These are phyloP conservation scores for Eucalyptus pauciflora DNA, from an alignment of 345 rosid genomes.

Conservation along the genomic window DNA sequence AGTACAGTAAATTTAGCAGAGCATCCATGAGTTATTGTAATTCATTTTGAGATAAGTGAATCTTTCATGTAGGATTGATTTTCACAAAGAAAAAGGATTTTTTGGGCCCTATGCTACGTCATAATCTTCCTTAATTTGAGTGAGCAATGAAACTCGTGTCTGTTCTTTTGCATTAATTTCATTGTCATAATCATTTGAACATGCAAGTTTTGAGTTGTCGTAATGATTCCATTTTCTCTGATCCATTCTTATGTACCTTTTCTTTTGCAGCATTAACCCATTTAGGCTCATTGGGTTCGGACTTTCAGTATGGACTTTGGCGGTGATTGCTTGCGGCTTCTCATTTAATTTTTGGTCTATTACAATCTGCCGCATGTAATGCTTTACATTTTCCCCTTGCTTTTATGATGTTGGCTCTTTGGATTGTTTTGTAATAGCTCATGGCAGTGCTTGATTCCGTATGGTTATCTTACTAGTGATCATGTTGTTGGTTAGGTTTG, in stretches of 20 bases:
- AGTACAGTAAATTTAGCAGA: neutral
- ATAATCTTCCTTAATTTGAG: neutral
- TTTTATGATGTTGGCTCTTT: neutral
- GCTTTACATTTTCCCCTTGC: neutral
- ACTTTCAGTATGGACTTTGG: conserved; percentile 75
- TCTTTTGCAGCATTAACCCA: conserved; percentile 63
- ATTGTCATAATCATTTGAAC: neutral
- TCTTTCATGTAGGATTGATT: neutral
- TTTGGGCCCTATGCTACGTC: neutral
- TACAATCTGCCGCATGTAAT: conserved; percentile 77
- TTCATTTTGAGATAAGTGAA: neutral
- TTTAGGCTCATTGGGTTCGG: conserved; percentile 96
- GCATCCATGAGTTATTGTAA: neutral
- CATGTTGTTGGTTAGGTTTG: conserved; percentile 47
- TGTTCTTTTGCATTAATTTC: neutral
- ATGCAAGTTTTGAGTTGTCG: neutral
- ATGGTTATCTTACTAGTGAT: neutral
- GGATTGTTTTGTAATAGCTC: neutral
- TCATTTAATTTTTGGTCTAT: conserved; percentile 91
- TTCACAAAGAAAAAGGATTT: neutral
- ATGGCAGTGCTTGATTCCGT: neutral
- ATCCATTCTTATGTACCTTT: neutral
- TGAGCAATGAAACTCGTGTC: neutral
- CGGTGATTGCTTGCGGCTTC: conserved; percentile 68
- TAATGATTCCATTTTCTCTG: neutral